Evolutionary conservation across 106 monocot species (phyloP).

Genomic region (Dioscorea alata): DNA sequence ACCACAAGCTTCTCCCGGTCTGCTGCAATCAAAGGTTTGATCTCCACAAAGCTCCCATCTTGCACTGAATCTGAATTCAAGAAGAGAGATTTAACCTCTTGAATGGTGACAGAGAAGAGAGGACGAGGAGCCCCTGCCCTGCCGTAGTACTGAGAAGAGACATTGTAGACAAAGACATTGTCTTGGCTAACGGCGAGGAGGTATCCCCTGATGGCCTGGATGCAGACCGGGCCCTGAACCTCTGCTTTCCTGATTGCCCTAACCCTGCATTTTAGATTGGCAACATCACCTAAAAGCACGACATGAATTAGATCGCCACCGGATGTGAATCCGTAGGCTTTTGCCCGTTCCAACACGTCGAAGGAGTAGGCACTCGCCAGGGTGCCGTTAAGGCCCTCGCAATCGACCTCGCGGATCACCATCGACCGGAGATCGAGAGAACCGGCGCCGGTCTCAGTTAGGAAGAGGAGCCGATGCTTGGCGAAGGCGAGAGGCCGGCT

Average conservation of each 20-base stretch:
- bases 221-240: slow-evolving; percentile 49
- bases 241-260: slow-evolving; percentile 60
- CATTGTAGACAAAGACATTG: slow-evolving; percentile 70
- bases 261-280: slow-evolving; percentile 78
- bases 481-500: slow-evolving; percentile 60
- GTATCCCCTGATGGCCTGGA: slow-evolving; percentile 76
- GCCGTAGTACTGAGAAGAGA: slow-evolving; percentile 78
- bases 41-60: slow-evolving; percentile 5
- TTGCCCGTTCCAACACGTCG: slow-evolving; percentile 59
- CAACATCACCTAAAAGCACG: slow-evolving; percentile 54
- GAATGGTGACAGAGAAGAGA: slow-evolving; percentile 51
- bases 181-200: slow-evolving; percentile 49
- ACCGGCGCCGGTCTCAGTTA: slow-evolving; percentile 77
- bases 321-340: slow-evolving; percentile 85
- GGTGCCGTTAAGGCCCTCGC: slow-evolving; percentile 86
- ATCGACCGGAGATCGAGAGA: slow-evolving; percentile 79
- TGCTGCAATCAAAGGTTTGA: slow-evolving; percentile 57
- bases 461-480: slow-evolving; percentile 70
- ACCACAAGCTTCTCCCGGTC: slow-evolving; percentile 78
- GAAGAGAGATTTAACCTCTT: slow-evolving; percentile 65
- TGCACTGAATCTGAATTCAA: slow-evolving; percentile 14
- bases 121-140: slow-evolving; percentile 61
- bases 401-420: slow-evolving; percentile 58
- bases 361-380: slow-evolving; percentile 53
- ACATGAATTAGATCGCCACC: slow-evolving; percentile 64